Conservation (phyloP, 768 basidiomycete genomes). For the Tulasnella sp. region DNA sequence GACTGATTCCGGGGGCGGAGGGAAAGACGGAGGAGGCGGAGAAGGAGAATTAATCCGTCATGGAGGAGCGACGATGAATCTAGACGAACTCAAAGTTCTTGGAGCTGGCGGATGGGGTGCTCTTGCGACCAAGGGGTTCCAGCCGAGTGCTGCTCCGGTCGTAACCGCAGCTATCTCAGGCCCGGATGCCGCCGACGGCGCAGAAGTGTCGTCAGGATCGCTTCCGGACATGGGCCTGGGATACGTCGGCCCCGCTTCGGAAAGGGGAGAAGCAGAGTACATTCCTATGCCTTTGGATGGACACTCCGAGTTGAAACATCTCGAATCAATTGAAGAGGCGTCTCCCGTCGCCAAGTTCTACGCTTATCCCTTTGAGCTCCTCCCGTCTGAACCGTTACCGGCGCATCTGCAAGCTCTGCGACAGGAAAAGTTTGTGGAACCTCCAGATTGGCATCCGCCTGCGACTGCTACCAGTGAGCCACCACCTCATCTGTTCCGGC, state of each 20-base stretch:
- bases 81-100: slow-evolving; percentile 66
- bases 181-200: slow-evolving; percentile 7
- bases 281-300: slow-evolving; percentile 82
- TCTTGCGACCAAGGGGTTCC: slow-evolving; percentile 22
- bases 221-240: slow-evolving; percentile 33
- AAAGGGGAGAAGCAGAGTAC: slow-evolving; percentile 68
- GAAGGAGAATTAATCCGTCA: slow-evolving; percentile 1
- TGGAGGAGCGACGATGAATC: slow-evolving; percentile 47
- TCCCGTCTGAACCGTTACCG: slow-evolving; percentile 33
- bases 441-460: slow-evolving; percentile 22
- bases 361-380: slow-evolving; percentile 18
- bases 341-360: slow-evolving; percentile 28
- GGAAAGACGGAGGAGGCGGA: slow-evolving; percentile 11
- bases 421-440: slow-evolving; percentile 18
- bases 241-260: slow-evolving; percentile 30
- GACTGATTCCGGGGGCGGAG: slow-evolving; percentile 5
- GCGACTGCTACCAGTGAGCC: slow-evolving; percentile 32
- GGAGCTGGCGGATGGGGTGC: slow-evolving; percentile 62
- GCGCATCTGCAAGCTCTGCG: slow-evolving; percentile 17
- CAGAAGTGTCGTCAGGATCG: slow-evolving; percentile 14
- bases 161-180: slow-evolving; percentile 8
- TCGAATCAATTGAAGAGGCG: slow-evolving; percentile 44
- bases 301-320: slow-evolving; percentile 81
- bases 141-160: slow-evolving; percentile 8
- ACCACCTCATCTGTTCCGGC: slow-evolving; percentile 31